These are phyloP conservation scores for Hymenochaete sp. DNA, from an alignment of 1,284 basidiomycete genomes.

Conservation along the genomic window DNA sequence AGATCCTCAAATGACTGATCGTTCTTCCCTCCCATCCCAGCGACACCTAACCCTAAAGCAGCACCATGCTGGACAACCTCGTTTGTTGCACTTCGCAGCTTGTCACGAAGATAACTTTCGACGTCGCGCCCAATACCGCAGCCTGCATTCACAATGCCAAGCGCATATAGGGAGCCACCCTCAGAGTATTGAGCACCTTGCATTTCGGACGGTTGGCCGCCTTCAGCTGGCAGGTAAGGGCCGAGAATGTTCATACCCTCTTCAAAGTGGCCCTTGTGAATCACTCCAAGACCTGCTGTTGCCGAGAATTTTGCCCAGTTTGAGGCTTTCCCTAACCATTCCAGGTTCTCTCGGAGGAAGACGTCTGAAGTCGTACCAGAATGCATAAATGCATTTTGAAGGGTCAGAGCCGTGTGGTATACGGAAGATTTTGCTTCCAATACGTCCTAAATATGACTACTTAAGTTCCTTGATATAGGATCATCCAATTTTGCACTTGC, in stretches of 20 bases:
- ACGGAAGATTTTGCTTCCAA: constrained; percentile 93
- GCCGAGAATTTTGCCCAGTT: constrained; percentile 98
- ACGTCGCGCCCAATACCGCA: constrained; percentile 67
- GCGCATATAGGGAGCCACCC: constrained; percentile 86
- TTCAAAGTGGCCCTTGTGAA: constrained; percentile 92
- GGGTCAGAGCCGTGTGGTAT: constrained; percentile 89
- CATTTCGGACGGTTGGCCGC: constrained; percentile 56
- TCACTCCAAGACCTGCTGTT: constrained; percentile 90
- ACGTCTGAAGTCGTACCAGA: constrained; percentile 89
- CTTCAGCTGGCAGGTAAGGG: constrained; percentile 81
- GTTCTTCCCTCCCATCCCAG: constrained; percentile 85
- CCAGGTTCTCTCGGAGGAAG: constrained; percentile 90
- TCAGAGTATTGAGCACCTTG: constrained; percentile 80
- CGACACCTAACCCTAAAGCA: constrained; percentile 86
- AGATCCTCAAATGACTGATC: constrained; percentile 86
- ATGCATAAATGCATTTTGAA: constrained; percentile 95
- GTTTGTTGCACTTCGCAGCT: constrained; percentile 58
- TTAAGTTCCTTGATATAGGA: no score
- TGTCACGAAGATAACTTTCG: constrained; percentile 67
- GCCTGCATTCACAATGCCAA: constrained; percentile 91
- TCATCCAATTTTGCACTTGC: constrained; percentile 35
- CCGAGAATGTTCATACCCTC: constrained; percentile 87
- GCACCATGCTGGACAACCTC: constrained; percentile 95
- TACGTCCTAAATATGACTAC: constrained; percentile 49
- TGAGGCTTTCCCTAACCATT: constrained; percentile 87